Conservation (phyloP, 345 rosid species). For the Citrus medica region DNA sequence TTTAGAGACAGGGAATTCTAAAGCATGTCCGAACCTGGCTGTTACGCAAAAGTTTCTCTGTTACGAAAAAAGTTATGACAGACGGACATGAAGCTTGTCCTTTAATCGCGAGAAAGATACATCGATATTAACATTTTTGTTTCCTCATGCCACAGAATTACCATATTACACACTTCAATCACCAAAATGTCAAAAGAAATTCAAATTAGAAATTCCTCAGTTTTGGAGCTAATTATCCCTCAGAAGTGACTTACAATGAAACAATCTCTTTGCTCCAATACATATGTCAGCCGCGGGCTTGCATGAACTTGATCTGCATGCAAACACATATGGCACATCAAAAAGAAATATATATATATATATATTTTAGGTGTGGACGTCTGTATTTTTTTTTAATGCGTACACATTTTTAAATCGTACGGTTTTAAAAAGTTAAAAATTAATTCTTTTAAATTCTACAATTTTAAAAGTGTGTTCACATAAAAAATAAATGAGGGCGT, state of each 20-base stretch:
- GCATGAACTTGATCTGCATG: neutral
- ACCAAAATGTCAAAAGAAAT: neutral
- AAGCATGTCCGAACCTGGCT: neutral
- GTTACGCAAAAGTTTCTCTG: neutral
- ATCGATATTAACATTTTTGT: neutral
- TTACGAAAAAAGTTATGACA: no score
- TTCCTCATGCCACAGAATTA: neutral
- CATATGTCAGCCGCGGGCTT: neutral
- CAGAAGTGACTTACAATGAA: neutral
- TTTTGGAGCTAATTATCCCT: neutral
- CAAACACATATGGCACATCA: neutral
- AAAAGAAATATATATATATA: neutral
- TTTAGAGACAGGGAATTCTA: no score
- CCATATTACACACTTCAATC: neutral
- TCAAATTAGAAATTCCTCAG: neutral
- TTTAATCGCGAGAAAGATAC: neutral
- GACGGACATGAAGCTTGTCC: neutral
- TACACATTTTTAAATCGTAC: rapidly evolving
- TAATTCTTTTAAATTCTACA: rapidly evolving
- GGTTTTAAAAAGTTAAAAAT: no score
- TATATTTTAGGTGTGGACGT: no score
- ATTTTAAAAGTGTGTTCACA: no score
- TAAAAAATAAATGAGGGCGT: rapidly evolving
- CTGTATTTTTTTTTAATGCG: no score
- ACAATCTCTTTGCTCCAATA: neutral